Base-by-base conservation (phyloP, 371 early-diverging fungal genomes). In the Choanephora cucurbitarum region DNA sequence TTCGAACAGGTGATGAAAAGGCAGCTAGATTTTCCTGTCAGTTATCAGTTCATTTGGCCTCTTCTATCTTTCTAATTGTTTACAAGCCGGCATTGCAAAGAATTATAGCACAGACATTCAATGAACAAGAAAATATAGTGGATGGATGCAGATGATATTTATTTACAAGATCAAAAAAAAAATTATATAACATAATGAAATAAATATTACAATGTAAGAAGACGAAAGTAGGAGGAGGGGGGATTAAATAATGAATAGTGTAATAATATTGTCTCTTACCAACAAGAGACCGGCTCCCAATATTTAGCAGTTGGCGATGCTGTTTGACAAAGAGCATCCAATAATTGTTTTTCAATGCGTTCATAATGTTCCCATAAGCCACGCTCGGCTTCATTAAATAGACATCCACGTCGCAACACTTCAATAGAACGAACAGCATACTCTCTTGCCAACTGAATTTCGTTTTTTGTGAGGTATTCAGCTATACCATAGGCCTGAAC, bases 21-120 rank as follows among this genome's bases (percentile, higher is more conserved):
- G 73, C 73, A 41, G 69, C 66, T 17, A 58, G 65, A 44, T 47
- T 64, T 40, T 70, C 73, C 8, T 72, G 76, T 49, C 62, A 64
- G 22, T 49, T 75, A 31, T 60, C 76, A 0, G 76, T 75, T 17
- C 52, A 55, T n/a, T 54, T 72, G 7, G 52, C 68, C 11, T 44
- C 61, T 0, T 53, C 50, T 10, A 52, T 72, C 4, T 58, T 51
- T 21, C 34, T 74, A 8, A 44, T 68, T 22, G 57, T 69, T 13
- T 62, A 58, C 23, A 33, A 63, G 3, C 71, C 75, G 1, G 15
- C 46, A 7, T 33, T 49, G 14, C 56, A 49, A 19, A 23, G 32
- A 32, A 53, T 71, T 1, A 33, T 34, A 39, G 67, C 67, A 2
- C 43, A 48, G 28, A 52, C 49, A 22, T 57, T 42, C 28, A 49